Conservation (phyloP, 345 rosid species). For the Brassica carinata region DNA sequence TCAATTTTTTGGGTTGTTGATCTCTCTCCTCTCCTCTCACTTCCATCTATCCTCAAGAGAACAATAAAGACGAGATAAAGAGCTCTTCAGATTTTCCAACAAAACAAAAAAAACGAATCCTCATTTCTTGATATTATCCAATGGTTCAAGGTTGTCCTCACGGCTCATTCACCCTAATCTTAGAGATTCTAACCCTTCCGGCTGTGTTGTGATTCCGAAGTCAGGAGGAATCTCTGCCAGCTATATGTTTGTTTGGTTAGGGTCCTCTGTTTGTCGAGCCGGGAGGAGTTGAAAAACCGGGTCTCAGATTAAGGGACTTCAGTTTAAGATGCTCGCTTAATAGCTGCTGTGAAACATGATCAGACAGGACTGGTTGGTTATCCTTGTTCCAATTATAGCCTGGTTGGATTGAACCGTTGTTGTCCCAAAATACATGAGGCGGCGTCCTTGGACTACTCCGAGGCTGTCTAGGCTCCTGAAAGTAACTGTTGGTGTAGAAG, state of each 20-base stretch:
- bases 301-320: constrained; percentile 57
- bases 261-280: constrained; percentile 48
- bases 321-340: constrained; percentile 59
- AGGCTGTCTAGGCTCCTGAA: constrained; percentile 57
- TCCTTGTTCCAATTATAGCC: constrained; percentile 49
- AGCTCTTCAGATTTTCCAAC: constrained; percentile 29
- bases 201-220: constrained; percentile 14
- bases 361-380: constrained; percentile 56
- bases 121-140: constrained; percentile 30
- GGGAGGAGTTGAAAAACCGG: constrained; percentile 48
- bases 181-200: constrained; percentile 29
- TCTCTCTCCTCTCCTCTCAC: constrained; percentile 12
- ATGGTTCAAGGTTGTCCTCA: constrained; percentile 16
- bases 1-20: constrained; percentile 29
- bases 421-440: constrained; percentile 58
- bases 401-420: constrained; percentile 45
- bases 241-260: constrained; percentile 27
- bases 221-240: constrained; percentile 25
- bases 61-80: constrained; percentile 18
- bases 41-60: constrained; percentile 17
- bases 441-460: constrained; percentile 54
- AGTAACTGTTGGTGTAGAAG: constrained; percentile 46
- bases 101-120: constrained; percentile 17
- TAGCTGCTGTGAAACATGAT: constrained; percentile 68
- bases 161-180: constrained; percentile 14